Percentiles rank a stretch among this genome's conserved stretches.
phyloP scores from a whole-genome alignment of 176 grass and related monocot genomes.

The Triticum urartu region DNA sequence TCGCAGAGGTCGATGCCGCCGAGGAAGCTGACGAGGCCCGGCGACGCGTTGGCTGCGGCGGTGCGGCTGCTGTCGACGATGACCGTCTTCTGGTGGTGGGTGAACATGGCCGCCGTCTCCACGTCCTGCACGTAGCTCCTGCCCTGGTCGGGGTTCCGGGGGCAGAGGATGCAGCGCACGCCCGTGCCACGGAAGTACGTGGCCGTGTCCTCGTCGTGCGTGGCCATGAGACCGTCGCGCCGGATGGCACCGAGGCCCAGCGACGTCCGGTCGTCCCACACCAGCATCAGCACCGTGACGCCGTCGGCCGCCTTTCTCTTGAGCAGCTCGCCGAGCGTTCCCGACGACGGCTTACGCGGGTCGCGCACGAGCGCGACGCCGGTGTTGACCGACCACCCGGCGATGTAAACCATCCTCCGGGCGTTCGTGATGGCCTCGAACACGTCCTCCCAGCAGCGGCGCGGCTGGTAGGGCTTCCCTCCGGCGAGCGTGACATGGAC shows the following conservation, averaged over 20 bases:
- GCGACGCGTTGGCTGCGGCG: background rate
- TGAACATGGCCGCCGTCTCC: constrained; percentile 76
- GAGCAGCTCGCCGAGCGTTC: constrained; percentile 71
- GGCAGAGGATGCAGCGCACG: constrained; percentile 77
- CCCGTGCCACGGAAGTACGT: constrained; percentile 41
- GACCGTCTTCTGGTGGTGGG: constrained; percentile 89
- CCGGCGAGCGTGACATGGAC: constrained; percentile 6
- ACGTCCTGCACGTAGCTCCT: constrained; percentile 70
- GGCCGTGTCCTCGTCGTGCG: constrained; percentile 74
- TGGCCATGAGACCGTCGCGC: constrained; percentile 88
- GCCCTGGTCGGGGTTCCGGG: constrained; percentile 61
- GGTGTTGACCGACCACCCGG: constrained; percentile 84
- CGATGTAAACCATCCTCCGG: constrained; percentile 63
- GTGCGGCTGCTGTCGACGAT: constrained; percentile 39
- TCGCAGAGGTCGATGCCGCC: constrained; percentile 82
- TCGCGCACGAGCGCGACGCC: constrained; percentile 66
- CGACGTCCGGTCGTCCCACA: constrained; percentile 91
- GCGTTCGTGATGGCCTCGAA: constrained; percentile 69
- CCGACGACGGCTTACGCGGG: constrained; percentile 10
- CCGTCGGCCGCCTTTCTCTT: constrained; percentile 60
- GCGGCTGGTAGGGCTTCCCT: constrained; percentile 42
- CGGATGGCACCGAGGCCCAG: constrained; percentile 58
- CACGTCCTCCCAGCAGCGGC: constrained; percentile 80
- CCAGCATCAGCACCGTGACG: constrained; percentile 68
- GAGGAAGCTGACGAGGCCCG: constrained; percentile 45